A percentile compares a stretch with the other conserved stretches of the same genome.
These are phyloP conservation scores for Bipolaris sorokiniana DNA, from an alignment of 2,329 filamentous ascomycete genomes.

Conservation along the genomic window DNA sequence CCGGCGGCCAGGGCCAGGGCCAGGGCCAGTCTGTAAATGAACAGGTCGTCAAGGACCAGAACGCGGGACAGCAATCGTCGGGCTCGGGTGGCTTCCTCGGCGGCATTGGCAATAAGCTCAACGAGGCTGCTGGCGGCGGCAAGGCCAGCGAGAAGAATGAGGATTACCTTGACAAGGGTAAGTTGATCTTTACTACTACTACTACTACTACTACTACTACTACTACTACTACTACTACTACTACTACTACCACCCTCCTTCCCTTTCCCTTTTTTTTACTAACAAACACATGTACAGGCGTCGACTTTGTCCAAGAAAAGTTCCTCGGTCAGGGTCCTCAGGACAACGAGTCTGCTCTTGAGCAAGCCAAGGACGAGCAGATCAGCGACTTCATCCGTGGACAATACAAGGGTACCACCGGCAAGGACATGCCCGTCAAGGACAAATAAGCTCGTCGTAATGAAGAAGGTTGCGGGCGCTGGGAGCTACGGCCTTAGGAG, in stretches of 20 bases:
- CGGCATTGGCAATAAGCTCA: slow-evolving; percentile 72
- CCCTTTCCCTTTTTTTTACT: no score
- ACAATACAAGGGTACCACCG: slow-evolving; percentile 72
- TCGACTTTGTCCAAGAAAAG: slow-evolving; percentile 80
- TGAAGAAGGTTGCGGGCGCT: slow-evolving; percentile 5
- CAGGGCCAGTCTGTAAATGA: slow-evolving; percentile 35
- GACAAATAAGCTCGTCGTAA: slow-evolving; percentile 65
- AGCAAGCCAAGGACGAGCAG: slow-evolving; percentile 84
- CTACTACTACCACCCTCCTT: no score
- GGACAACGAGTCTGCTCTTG: slow-evolving; percentile 62
- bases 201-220: no score
- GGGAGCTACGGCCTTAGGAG: neutral
- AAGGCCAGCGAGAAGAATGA: slow-evolving; percentile 79
- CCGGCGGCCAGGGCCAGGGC: slow-evolving; percentile 46
- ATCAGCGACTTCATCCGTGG: slow-evolving; percentile 74
- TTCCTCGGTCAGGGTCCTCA: slow-evolving; percentile 73
- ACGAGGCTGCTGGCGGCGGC: slow-evolving; percentile 74
- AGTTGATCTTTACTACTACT: neutral
- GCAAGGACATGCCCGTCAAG: slow-evolving; percentile 70
- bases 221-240: no score
- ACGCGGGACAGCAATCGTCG: slow-evolving; percentile 40
- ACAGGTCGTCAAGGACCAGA: slow-evolving; percentile 34
- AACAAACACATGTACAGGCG: slow-evolving; percentile 55
- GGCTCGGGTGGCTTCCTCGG: slow-evolving; percentile 57
- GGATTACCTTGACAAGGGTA: slow-evolving; percentile 82